Evolutionary conservation across 306 rosid genomes (phyloP).

Genomic region (Begonia fuchsioides): DNA sequence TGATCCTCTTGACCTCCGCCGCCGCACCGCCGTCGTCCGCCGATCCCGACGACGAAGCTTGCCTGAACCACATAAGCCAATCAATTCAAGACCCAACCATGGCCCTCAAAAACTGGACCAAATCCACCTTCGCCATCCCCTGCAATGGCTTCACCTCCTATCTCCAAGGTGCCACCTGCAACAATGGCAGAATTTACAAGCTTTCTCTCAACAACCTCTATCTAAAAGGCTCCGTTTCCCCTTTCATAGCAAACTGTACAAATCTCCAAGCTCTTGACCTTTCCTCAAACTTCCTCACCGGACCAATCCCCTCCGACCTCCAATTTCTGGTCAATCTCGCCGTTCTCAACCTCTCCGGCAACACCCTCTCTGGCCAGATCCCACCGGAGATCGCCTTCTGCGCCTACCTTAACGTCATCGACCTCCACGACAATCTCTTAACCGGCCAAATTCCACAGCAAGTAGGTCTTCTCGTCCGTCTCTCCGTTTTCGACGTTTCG

Average conservation of each 20-base stretch:
- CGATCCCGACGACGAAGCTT: constrained; percentile 84
- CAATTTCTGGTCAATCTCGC: constrained; percentile 75
- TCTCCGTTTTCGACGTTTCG: constrained; percentile 81
- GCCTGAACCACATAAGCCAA: constrained; percentile 48
- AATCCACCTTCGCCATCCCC: constrained; percentile 49
- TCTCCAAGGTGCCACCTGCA: constrained; percentile 80
- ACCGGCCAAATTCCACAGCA: constrained; percentile 81
- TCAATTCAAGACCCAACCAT: constrained; percentile 47
- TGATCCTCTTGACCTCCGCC: constrained; percentile 12
- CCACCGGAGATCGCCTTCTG: constrained; percentile 86
- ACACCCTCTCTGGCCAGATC: constrained; percentile 47
- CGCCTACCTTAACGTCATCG: constrained; percentile 86
- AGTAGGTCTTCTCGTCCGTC: constrained; percentile 59
- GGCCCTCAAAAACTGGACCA: constrained; percentile 55
- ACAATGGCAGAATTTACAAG: constrained; percentile 82
- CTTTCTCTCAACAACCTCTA: constrained; percentile 70
- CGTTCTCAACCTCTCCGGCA: constrained; percentile 64
- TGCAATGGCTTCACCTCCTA: constrained; percentile 70
- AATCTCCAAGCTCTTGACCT: constrained; percentile 88
- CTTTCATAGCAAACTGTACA: constrained; percentile 76
- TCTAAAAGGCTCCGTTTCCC: constrained; percentile 59
- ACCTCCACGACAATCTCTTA: constrained; percentile 57
- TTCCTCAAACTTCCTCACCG: constrained; percentile 66
- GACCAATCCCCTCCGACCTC: constrained; percentile 69
- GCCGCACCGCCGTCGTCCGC: constrained; percentile 22